Evolutionary conservation across 1,284 basidiomycete species (phyloP).

Genomic region (Mycena sp.): DNA sequence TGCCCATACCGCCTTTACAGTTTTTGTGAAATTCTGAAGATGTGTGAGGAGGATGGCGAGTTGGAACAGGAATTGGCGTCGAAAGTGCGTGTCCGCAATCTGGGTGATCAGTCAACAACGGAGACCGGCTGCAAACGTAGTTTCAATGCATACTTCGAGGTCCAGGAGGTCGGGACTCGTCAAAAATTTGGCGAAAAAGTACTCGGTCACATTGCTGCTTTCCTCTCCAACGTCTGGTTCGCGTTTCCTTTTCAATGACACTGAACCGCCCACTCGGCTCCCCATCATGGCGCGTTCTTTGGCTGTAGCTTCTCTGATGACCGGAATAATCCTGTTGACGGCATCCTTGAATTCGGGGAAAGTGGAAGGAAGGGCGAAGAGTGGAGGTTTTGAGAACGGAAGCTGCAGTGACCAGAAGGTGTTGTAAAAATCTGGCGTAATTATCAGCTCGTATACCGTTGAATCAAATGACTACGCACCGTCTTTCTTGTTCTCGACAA

Average conservation of each 20-base stretch:
- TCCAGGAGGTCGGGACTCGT: constrained; percentile 88
- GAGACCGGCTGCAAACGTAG: background rate
- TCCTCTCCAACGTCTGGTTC: constrained; percentile 56
- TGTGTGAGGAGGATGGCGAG: constrained; percentile 86
- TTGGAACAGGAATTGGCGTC: constrained; percentile 91
- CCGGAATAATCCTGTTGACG: constrained; percentile 75
- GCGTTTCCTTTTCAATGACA: constrained; percentile 69
- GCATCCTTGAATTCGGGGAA: constrained; percentile 74
- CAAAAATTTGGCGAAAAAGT: constrained; percentile 93
- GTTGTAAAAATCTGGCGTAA: constrained; percentile 74
- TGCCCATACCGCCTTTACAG: constrained; percentile 70
- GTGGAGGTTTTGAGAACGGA: constrained; percentile 75
- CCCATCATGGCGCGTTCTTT: constrained; percentile 88
- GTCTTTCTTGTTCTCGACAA: constrained; percentile 62
- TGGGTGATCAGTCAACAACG: constrained; percentile 40
- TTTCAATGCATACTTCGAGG: constrained; percentile 69
- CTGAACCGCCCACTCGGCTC: constrained; percentile 56
- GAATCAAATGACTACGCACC: constrained; percentile 53
- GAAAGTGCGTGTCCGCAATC: constrained; percentile 90
- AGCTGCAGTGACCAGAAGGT: constrained; percentile 88
- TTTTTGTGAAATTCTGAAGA: constrained; percentile 79
- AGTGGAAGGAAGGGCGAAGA: constrained; percentile 63
- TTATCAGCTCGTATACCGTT: constrained; percentile 6
- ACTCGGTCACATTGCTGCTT: constrained; percentile 64
- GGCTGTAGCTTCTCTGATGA: constrained; percentile 84